These are phyloP conservation scores for Cicer cuneatum DNA, from an alignment of 306 rosid species.

Conservation along the genomic window DNA sequence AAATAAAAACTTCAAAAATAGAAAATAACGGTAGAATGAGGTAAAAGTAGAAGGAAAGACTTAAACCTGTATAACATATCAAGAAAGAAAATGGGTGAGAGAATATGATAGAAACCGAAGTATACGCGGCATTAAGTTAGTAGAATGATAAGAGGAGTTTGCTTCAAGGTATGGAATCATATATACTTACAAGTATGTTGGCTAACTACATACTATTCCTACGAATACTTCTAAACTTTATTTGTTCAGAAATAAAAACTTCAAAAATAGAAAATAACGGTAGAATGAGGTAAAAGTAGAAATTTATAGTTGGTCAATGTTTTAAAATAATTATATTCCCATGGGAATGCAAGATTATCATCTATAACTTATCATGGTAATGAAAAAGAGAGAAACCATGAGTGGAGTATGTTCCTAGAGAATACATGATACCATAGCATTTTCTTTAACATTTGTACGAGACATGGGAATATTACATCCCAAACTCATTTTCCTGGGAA, in stretches of 20 bases:
- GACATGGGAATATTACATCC: neutral
- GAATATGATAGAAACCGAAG: neutral
- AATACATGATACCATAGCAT: neutral
- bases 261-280: neutral
- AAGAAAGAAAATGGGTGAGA: too few species aligned
- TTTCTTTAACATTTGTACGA: neutral
- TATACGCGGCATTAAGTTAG: neutral
- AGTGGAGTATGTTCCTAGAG: slow-evolving; percentile 5
- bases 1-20: neutral
- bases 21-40: slow-evolving; percentile 17
- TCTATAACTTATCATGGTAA: neutral
- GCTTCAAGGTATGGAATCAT: neutral
- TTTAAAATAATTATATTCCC: slow-evolving; percentile 7
- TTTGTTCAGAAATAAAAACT: neutral
- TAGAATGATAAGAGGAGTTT: slow-evolving; percentile 23
- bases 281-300: slow-evolving; percentile 19
- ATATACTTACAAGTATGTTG: neutral
- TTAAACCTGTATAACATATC: too few species aligned
- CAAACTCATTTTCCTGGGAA: neutral
- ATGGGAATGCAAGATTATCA: neutral
- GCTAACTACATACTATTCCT: neutral
- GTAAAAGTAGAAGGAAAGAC: neutral
- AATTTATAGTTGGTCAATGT: neutral
- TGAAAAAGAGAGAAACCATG: neutral
- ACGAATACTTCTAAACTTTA: neutral